Base-by-base conservation (phyloP, 148 eudicot genomes). In the Rhododendron henanense region DNA sequence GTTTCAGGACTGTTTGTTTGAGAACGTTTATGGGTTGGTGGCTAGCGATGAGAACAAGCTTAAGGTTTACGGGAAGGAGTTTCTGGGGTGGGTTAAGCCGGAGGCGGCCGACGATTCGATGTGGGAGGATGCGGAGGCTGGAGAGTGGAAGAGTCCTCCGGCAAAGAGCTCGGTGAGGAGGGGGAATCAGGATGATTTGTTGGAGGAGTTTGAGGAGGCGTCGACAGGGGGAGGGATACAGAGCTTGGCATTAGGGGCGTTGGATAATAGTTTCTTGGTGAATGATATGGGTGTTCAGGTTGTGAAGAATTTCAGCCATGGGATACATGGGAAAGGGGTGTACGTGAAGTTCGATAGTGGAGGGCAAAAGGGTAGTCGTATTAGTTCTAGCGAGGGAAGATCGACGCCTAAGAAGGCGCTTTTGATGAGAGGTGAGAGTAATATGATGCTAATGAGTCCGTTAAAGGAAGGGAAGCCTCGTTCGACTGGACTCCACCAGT, bases 281-380 rank as follows among this genome's bases (percentile, higher is more conserved):
- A 91, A 92, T 82, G 89, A 90, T 78, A 90, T 89, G 28, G 94
- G 96, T 15, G 94, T 97, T 79, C 99, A 97, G 84, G 99, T 95
- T 47, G 98, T 97, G 28, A 95, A 94, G 92, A 97, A 97, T 78
- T 97, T 97, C 59, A 94, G 91, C 37, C 98, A 97, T 86, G 99
- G 99, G 21, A 93, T 97, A 53, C 99, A 97, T 86, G 99, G 99
- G n/a, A 97, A 97, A 78, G 98, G 99, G 3, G 98, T 94, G 21
- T 91, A 88, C 86, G 98, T 97, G 4, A 93, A 93, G 82, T 97
- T 93, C 85, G 93, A 93, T 79, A 78, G 39, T 71, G 86, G 90
- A 0, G 87, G 65, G 76, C 76, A 5, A 61, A 84, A n/a, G 65
- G 86, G 88, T 78, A 57, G 31, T 67, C 5, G 74, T 25, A 59